Percentiles rank a stretch among this genome's conserved stretches.
phyloP scores from a whole-genome alignment of 345 rosid species.

The Dipteronia dyeriana region DNA sequence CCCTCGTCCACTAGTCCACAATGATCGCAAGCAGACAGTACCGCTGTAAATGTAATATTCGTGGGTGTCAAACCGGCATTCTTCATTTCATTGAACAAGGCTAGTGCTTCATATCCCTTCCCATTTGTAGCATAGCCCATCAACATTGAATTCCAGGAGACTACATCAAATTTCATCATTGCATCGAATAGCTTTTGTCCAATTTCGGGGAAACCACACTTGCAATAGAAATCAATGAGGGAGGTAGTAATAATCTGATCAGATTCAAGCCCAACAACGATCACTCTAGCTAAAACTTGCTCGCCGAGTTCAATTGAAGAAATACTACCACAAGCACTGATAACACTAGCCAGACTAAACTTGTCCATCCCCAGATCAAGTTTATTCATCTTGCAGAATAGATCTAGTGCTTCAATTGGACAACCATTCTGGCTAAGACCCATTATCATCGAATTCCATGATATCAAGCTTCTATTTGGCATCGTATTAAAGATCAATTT shows the following conservation, averaged over 20 bases:
- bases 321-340: constrained; percentile 72
- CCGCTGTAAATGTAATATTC: constrained; percentile 55
- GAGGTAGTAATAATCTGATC: constrained; percentile 73
- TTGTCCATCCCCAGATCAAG: constrained; percentile 55
- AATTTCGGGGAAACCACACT: constrained; percentile 52
- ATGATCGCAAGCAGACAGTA: constrained; percentile 79
- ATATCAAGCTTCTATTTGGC: constrained; percentile 61
- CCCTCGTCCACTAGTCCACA: constrained; percentile 84
- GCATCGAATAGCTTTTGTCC: constrained; percentile 64
- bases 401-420: constrained; percentile 63
- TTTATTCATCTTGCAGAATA: constrained; percentile 64
- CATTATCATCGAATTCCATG: constrained; percentile 87
- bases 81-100: constrained; percentile 70
- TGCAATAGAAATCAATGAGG: constrained; percentile 77
- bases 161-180: constrained; percentile 54
- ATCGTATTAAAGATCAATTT: constrained; percentile 55
- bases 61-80: constrained; percentile 53
- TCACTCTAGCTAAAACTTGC: constrained; percentile 70
- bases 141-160: constrained; percentile 86
- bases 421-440: constrained; percentile 78
- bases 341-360: constrained; percentile 65
- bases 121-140: constrained; percentile 90
- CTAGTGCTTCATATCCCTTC: constrained; percentile 57
- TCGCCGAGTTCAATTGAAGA: constrained; percentile 71
- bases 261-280: constrained; percentile 56